Evolutionary conservation across 1,284 basidiomycete species (phyloP).

Genomic region (Lentinula novae-zelandiae): DNA sequence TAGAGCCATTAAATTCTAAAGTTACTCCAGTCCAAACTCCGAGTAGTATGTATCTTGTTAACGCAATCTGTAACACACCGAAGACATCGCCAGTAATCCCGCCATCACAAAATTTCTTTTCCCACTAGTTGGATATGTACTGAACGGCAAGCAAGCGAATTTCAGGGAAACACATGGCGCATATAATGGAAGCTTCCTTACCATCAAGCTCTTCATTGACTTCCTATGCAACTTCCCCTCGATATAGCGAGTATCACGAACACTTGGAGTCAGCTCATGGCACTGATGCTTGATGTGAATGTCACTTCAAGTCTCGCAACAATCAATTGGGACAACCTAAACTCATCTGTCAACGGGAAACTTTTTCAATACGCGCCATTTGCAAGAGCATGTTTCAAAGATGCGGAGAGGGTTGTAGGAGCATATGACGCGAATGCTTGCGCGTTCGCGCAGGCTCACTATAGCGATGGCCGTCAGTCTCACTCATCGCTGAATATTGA

Average conservation of each 20-base stretch:
- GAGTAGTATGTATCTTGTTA: not conserved
- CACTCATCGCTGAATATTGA: not conserved
- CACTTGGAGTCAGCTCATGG: not conserved
- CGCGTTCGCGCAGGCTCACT: conserved; percentile 10
- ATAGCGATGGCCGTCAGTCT: conserved; percentile 5
- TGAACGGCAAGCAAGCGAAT: not conserved
- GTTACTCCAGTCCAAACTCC: not conserved
- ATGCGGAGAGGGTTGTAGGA: not conserved
- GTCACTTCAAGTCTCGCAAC: not conserved
- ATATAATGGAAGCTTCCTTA: not conserved
- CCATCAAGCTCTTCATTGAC: not conserved
- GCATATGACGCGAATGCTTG: conserved; percentile 5
- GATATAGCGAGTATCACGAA: not conserved
- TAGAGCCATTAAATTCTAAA: not conserved
- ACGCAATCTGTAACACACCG: too few relatives aligned
- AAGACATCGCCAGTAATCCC: not conserved
- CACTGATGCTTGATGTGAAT: not conserved
- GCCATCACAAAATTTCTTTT: not conserved
- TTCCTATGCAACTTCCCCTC: not conserved
- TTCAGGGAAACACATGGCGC: not conserved
- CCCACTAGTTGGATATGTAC: not conserved
- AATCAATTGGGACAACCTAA: conserved; percentile 12
- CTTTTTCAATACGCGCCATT: conserved; percentile 14
- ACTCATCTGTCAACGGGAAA: conserved; percentile 13
- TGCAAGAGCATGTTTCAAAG: conserved; percentile 16